Percentiles rank a stretch among this genome's conserved stretches.
Evolutionary conservation across 352 stramenopile genomes (phyloP).

Genomic region (Pelagophyceae sp.): DNA sequence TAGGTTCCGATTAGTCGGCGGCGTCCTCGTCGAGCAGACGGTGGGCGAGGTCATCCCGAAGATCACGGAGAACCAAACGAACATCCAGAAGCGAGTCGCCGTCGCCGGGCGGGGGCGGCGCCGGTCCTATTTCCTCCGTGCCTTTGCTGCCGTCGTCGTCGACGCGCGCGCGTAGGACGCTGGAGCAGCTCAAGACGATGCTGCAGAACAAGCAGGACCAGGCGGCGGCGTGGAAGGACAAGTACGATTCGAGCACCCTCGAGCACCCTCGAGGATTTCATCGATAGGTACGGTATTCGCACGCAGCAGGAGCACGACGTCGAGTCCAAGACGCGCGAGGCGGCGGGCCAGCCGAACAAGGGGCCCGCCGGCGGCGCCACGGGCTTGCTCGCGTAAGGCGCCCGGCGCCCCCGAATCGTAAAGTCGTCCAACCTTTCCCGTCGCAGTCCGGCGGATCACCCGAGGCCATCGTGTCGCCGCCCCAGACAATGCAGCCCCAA

Average conservation of each 20-base stretch:
- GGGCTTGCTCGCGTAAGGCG: slow-evolving; percentile 3
- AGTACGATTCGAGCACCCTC: too few species aligned
- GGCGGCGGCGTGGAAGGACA: slow-evolving; percentile 10
- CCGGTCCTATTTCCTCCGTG: too few species aligned
- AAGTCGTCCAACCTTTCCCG: too few species aligned
- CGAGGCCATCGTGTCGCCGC: too few species aligned
- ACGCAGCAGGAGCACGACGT: slow-evolving; percentile 16
- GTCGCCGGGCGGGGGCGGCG: too few species aligned
- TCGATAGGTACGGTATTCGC: slow-evolving; percentile 14
- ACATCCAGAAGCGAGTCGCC: slow-evolving; percentile 9
- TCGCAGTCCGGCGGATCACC: too few species aligned
- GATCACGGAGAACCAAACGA: neutral
- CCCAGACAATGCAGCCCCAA: too few species aligned
- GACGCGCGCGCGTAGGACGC: too few species aligned
- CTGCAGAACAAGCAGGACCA: neutral
- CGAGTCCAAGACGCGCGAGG: neutral
- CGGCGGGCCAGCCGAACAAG: neutral
- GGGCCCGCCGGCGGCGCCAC: neutral
- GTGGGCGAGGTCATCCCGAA: neutral
- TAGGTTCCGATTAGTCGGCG: neutral
- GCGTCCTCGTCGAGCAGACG: neutral
- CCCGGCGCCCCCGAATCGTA: too few species aligned
- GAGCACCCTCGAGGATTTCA: too few species aligned
- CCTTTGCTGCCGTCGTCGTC: too few species aligned
- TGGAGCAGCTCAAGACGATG: neutral